Conservation (phyloP, 176 grass and related monocot species). For the Triticum urartu region DNA sequence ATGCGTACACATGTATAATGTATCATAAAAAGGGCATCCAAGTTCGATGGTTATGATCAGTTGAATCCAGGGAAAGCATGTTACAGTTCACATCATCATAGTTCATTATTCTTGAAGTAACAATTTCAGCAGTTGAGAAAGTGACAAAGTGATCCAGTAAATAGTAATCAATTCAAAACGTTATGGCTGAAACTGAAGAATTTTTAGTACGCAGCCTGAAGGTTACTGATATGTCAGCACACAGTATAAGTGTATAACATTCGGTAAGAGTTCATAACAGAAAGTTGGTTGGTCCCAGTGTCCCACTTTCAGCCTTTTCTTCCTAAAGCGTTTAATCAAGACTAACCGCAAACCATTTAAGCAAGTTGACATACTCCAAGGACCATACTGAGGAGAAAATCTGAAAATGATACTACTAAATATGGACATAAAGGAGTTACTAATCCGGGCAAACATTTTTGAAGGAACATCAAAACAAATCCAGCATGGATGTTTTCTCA, state of each 20-base stretch:
- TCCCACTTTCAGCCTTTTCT: background rate
- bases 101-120: background rate
- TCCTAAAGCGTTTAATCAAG: constrained; percentile 8
- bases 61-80: background rate
- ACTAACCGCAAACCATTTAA: background rate
- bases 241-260: no score
- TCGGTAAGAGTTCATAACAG: background rate
- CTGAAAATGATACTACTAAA: background rate
- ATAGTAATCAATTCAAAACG: background rate
- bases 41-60: background rate
- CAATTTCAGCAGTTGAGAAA: background rate
- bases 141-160: background rate
- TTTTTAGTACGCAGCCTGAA: background rate
- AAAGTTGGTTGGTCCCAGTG: background rate
- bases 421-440: background rate
- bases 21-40: background rate
- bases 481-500: constrained; percentile 15
- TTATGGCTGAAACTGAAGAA: background rate
- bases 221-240: no score
- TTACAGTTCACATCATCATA: background rate
- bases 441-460: background rate
- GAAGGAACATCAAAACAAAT: constrained; percentile 8
- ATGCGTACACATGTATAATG: background rate
- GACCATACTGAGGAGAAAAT: background rate
- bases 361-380: background rate